These are phyloP conservation scores for Spergularia azorica DNA, from an alignment of 179 eudicot species.

Conservation along the genomic window DNA sequence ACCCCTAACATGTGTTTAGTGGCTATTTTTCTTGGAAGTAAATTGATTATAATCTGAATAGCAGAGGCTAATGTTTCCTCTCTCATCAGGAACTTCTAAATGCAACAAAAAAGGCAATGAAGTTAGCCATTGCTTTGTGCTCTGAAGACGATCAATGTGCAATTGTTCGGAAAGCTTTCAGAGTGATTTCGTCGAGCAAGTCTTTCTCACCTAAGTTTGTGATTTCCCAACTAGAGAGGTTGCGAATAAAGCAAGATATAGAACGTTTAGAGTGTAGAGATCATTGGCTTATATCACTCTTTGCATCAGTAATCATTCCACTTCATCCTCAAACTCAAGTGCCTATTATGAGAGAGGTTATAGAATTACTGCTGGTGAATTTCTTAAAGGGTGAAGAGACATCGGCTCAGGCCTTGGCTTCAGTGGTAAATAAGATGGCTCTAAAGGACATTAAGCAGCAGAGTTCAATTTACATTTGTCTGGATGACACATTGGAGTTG, in stretches of 20 bases:
- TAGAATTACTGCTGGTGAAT: constrained; percentile 45
- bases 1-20: background rate
- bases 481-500: constrained; percentile 68
- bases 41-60: constrained; percentile 8
- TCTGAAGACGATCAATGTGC: constrained; percentile 58
- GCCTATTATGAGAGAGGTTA: constrained; percentile 41
- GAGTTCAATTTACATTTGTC: constrained; percentile 33
- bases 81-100: constrained; percentile 61
- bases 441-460: constrained; percentile 33
- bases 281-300: constrained; percentile 71
- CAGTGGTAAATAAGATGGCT: constrained; percentile 78
- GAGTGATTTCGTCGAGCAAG: constrained; percentile 43
- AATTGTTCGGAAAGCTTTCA: constrained; percentile 58
- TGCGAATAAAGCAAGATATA: constrained; percentile 30
- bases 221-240: constrained; percentile 37
- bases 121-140: constrained; percentile 70
- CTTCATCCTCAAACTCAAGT: constrained; percentile 66
- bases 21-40: background rate
- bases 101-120: constrained; percentile 67
- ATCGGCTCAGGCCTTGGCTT: constrained; percentile 95
- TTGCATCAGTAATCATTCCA: constrained; percentile 79
- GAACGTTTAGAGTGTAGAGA: constrained; percentile 40
- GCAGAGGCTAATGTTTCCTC: constrained; percentile 20
- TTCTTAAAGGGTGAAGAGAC: constrained; percentile 62
- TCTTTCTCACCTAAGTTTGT: constrained; percentile 31